Percentiles rank a stretch among this genome's conserved stretches.
Evolutionary conservation across 208 protist genomes (phyloP).

Genomic region (Entamoeba moshkovskii): DNA sequence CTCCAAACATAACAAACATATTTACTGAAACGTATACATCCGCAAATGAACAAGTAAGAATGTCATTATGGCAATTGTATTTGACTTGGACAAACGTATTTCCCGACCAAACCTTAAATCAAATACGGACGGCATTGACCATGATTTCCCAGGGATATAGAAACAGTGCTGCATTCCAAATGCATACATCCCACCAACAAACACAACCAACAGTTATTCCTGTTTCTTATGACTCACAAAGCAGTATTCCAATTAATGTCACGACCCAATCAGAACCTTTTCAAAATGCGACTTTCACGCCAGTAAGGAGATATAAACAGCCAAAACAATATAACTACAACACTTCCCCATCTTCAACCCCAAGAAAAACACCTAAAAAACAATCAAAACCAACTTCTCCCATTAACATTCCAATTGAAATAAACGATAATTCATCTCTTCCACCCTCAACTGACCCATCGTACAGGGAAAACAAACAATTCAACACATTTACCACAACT

Average conservation of each 20-base stretch:
- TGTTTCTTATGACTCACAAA: neutral
- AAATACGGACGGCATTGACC: neutral
- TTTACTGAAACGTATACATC: neutral
- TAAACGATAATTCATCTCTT: neutral
- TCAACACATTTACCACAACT: neutral
- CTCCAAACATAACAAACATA: neutral
- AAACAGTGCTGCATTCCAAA: neutral
- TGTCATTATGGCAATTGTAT: neutral
- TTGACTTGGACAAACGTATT: neutral
- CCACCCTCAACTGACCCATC: neutral
- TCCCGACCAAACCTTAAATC: neutral
- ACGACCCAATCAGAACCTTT: neutral
- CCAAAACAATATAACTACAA: neutral
- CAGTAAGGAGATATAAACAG: neutral
- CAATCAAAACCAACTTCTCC: neutral
- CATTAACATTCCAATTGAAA: neutral
- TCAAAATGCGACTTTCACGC: neutral
- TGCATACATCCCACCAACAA: neutral
- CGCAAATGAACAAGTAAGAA: neutral
- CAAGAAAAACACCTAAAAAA: neutral
- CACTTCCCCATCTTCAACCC: neutral
- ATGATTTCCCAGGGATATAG: neutral
- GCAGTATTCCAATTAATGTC: neutral
- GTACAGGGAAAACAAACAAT: neutral
- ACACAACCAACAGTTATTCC: neutral